These are phyloP conservation scores for Kentomonas sorsogonicus DNA, from an alignment of 208 protist species.

Conservation along the genomic window DNA sequence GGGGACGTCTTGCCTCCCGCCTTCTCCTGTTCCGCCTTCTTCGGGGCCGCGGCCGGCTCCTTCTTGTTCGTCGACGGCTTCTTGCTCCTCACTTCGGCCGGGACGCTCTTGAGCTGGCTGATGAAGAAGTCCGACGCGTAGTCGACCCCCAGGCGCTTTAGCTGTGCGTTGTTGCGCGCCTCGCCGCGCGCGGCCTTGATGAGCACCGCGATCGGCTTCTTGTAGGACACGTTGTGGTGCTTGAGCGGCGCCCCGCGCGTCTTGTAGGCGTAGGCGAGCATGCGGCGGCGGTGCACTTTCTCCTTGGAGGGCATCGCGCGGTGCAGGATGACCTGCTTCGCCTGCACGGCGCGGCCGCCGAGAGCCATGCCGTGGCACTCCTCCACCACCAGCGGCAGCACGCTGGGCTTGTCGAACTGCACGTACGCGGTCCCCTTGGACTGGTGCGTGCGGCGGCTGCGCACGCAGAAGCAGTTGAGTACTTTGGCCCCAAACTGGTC, in stretches of 20 bases:
- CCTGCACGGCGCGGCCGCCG: constrained; percentile 62
- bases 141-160: constrained; percentile 67
- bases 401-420: constrained; percentile 67
- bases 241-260: constrained; percentile 58
- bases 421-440: constrained; percentile 86
- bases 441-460: constrained; percentile 76
- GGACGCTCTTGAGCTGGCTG: constrained; percentile 47
- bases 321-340: constrained; percentile 50
- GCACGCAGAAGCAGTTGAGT: constrained; percentile 86
- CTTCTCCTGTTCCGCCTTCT: constrained; percentile 2
- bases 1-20: constrained; percentile 5
- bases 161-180: constrained; percentile 63
- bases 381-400: constrained; percentile 69
- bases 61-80: neutral
- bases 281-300: constrained; percentile 40
- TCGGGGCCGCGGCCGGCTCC: neutral
- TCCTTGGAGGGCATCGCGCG: constrained; percentile 73
- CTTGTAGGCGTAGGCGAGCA: constrained; percentile 60
- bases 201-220: constrained; percentile 48
- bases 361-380: constrained; percentile 86
- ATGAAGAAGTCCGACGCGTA: constrained; percentile 51
- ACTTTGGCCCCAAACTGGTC: constrained; percentile 79
- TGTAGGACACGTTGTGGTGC: constrained; percentile 51
- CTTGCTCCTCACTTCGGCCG: constrained; percentile 22
- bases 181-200: constrained; percentile 69